A percentile compares a stretch with the other conserved stretches of the same genome.
phyloP scores from a whole-genome alignment of 208 protist species.

The Trypanosomatidae sp. region DNA sequence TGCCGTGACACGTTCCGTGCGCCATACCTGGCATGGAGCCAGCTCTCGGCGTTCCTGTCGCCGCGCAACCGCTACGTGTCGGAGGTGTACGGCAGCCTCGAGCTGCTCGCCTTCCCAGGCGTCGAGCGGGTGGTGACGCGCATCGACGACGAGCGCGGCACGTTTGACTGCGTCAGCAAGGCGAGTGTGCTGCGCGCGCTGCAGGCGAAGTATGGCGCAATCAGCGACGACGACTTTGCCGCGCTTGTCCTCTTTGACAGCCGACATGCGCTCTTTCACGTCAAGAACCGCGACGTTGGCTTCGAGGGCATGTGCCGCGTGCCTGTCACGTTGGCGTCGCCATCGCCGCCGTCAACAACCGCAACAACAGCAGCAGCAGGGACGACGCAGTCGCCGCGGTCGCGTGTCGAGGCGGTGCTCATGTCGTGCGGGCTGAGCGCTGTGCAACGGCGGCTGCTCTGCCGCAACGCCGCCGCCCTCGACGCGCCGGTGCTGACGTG shows the following conservation, averaged over 20 bases:
- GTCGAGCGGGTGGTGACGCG: slow-evolving; percentile 74
- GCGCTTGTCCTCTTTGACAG: slow-evolving; percentile 19
- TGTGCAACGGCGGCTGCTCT: slow-evolving; percentile 13
- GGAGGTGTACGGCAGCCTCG: slow-evolving; percentile 64
- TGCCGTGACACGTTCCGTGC: slow-evolving; percentile 56
- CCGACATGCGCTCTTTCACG: slow-evolving; percentile 14
- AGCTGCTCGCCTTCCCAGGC: slow-evolving; percentile 78
- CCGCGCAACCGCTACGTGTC: slow-evolving; percentile 23
- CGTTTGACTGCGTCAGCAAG: slow-evolving; percentile 59
- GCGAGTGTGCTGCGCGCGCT: slow-evolving; percentile 23
- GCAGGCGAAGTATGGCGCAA: slow-evolving; percentile 10
- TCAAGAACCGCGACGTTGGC: slow-evolving; percentile 10
- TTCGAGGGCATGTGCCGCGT: slow-evolving; percentile 20
- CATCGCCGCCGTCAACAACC: no score
- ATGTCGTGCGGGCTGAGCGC: slow-evolving; percentile 6
- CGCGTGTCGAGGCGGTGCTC: slow-evolving; percentile 11
- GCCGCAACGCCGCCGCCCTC: slow-evolving; percentile 30
- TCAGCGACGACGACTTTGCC: slow-evolving; percentile 20
- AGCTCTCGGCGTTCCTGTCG: slow-evolving; percentile 65
- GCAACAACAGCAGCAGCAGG: no score
- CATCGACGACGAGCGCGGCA: slow-evolving; percentile 38
- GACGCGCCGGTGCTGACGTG: slow-evolving; percentile 36
- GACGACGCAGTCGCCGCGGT: no score
- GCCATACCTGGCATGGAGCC: slow-evolving; percentile 77
- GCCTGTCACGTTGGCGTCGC: no score